Conservation (phyloP, 495 filamentous ascomycete species). For the Talaromyces liani region DNA sequence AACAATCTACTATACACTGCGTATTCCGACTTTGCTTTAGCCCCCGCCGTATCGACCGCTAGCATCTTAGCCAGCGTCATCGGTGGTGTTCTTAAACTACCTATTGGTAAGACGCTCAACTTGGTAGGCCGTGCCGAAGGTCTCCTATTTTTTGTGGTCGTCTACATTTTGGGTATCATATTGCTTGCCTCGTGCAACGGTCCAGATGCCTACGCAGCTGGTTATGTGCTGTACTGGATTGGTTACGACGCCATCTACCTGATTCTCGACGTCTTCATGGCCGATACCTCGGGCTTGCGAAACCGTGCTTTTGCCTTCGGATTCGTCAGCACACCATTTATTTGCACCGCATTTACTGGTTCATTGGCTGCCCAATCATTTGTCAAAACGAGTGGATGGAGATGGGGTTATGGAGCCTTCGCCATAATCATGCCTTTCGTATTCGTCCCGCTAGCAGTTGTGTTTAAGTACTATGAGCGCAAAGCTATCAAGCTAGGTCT, state of each 20-base stretch:
- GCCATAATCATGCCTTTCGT: constrained; percentile 51
- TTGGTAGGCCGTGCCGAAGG: constrained; percentile 54
- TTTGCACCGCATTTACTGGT: constrained; percentile 44
- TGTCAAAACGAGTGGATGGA: constrained; percentile 45
- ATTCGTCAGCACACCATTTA: constrained; percentile 57
- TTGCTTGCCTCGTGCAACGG: constrained; percentile 42
- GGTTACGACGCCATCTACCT: constrained; percentile 53
- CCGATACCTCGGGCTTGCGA: constrained; percentile 56
- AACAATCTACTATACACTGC: constrained; percentile 22
- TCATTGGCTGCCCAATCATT: constrained; percentile 30
- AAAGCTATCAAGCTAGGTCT: constrained; percentile 48
- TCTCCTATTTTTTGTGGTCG: constrained; percentile 35
- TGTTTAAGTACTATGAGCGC: constrained; percentile 50
- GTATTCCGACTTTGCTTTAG: constrained; percentile 23
- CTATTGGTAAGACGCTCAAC: constrained; percentile 61
- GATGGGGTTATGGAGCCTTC: constrained; percentile 59
- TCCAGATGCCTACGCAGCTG: constrained; percentile 40
- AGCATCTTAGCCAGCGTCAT: constrained; percentile 41
- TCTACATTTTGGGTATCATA: constrained; percentile 38
- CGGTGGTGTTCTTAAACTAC: constrained; percentile 57
- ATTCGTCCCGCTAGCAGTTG: constrained; percentile 41
- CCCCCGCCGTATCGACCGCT: constrained; percentile 28
- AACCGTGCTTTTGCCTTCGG: constrained; percentile 58
- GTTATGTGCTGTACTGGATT: constrained; percentile 48
- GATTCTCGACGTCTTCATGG: constrained; percentile 54